These are phyloP conservation scores for Trifolium dubium DNA, from an alignment of 306 rosid species.

Conservation along the genomic window DNA sequence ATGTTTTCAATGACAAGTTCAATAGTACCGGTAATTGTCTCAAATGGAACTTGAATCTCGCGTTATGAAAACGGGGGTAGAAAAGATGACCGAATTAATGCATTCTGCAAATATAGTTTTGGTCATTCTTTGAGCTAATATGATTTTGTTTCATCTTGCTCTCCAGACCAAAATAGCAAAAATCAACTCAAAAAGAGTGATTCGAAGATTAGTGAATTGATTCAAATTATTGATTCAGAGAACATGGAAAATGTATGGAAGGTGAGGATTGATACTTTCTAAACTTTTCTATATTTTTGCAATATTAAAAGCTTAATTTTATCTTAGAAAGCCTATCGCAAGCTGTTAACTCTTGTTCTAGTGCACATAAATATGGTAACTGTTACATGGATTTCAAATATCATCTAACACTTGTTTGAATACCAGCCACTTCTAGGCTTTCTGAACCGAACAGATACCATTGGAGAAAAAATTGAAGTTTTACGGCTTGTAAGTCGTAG, in stretches of 20 bases:
- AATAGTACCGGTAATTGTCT: constrained; percentile 55
- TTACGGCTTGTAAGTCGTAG: constrained; percentile 68
- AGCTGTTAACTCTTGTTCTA: constrained; percentile 28
- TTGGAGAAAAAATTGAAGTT: constrained; percentile 56
- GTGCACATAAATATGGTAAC: neutral
- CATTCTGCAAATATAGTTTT: constrained; percentile 29
- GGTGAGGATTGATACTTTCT: constrained; percentile 57
- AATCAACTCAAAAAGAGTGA: constrained; percentile 74
- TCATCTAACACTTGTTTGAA: constrained; percentile 39
- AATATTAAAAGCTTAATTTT: neutral
- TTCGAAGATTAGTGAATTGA: constrained; percentile 69
- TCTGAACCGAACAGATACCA: constrained; percentile 64
- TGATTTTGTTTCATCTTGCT: constrained; percentile 43
- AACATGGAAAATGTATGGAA: constrained; percentile 88
- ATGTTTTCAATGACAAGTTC: constrained; percentile 47
- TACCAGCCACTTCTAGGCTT: constrained; percentile 79
- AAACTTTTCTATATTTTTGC: constrained; percentile 18
- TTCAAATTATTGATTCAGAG: constrained; percentile 81
- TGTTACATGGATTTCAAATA: constrained; percentile 2
- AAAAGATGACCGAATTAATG: constrained; percentile 31
- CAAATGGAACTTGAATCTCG: constrained; percentile 27
- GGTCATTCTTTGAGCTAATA: constrained; percentile 26
- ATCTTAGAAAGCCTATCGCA: constrained; percentile 9
- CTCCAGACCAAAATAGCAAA: constrained; percentile 60
- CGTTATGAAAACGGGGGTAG: constrained; percentile 38